These are phyloP conservation scores for Schizonepeta tenuifolia DNA, from an alignment of 257 asterid species.

Conservation along the genomic window DNA sequence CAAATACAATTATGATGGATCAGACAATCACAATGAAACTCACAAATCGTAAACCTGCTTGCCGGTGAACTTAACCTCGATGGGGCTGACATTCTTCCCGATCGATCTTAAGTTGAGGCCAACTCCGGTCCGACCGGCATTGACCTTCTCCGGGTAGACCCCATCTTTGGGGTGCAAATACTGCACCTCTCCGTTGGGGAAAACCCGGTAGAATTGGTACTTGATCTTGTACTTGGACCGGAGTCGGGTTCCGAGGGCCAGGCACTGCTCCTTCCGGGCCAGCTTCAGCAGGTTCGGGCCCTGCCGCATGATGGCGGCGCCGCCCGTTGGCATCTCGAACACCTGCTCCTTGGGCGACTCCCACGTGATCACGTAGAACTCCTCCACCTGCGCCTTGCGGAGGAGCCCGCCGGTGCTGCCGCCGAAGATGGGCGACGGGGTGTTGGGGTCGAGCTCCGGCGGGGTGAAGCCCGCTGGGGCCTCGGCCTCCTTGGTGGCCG, in stretches of 20 bases:
- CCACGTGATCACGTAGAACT: slow-evolving; percentile 94
- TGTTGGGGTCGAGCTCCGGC: slow-evolving; percentile 86
- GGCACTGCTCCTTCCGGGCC: slow-evolving; percentile 92
- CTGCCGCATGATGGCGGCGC: slow-evolving; percentile 93
- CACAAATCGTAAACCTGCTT: slow-evolving; percentile 77
- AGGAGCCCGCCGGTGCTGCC: slow-evolving; percentile 96
- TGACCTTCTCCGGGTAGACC: slow-evolving; percentile 95
- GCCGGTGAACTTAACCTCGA: slow-evolving; percentile 94
- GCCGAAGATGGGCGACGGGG: slow-evolving; percentile 94
- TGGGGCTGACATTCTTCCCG: slow-evolving; percentile 78
- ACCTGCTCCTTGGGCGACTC: slow-evolving; percentile 92
- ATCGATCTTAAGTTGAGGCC: slow-evolving; percentile 74
- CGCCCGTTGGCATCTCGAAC: slow-evolving; percentile 98
- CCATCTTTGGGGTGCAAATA: slow-evolving; percentile 98
- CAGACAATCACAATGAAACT: slow-evolving; percentile 3
- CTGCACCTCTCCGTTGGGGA: slow-evolving; percentile 95
- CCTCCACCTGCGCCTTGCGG: slow-evolving; percentile 91
- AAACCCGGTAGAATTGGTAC: slow-evolving; percentile 86
- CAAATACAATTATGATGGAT: no score
- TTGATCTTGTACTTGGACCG: slow-evolving; percentile 92
- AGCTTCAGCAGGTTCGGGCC: slow-evolving; percentile 85
- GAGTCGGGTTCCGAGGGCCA: slow-evolving; percentile 81
- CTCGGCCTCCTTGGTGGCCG: slow-evolving; percentile 34
- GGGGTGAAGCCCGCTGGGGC: slow-evolving; percentile 94
- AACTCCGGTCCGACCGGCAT: slow-evolving; percentile 82